Evolutionary conservation across 208 protist species (phyloP), one percentile per base, ranked within the genome.

Genomic region (Herpetomonas tarakana): DNA sequence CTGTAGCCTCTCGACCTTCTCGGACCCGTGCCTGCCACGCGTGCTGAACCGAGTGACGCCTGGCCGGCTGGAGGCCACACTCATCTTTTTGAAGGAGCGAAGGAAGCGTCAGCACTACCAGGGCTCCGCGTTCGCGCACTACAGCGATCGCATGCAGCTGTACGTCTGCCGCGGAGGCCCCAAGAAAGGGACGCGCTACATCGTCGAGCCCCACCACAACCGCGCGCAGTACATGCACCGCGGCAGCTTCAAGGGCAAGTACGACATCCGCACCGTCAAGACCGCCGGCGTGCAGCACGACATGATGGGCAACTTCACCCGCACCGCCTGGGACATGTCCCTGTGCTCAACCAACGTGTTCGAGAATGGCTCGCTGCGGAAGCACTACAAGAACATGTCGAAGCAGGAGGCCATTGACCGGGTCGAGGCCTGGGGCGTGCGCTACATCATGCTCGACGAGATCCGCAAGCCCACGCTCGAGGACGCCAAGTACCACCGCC

Each of bases 361-460:
- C 26, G 76, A 75, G 26, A 78, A 91, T 62, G 65, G 66, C 0
- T 70, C 47, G 9, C 75, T 90, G 35, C 68, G 58, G 26, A 65
- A 70, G 2, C 46, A 74, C 3, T 76, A 82, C 16, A 64, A 27
- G 19, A 59, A 66, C 30, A 71, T 89, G 47, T 45, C 77, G 31
- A 86, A 85, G 65, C 58, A 95, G 25, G 62, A 87, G 57, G 81
- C 88, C 3, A 80, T 92, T 21, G 58, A 71, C 16, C 59, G 84
- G 58, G 50, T 91, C 62, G 83, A 95, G 74, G 70, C 81, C 62
- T 92, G 85, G 86, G 88, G 88, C 27, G 74, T 92, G 29, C 74
- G 72, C n/a, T 95, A 91, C 58, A 46, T 92, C 22, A 14, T 95
- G 14, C 75, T 92, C 1, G 88, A 95, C 39, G 85, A 95, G 66